Evolutionary conservation across 495 filamentous ascomycete genomes (phyloP), one percentile per base, ranked within the genome.

Genomic region (Physcia stellaris): DNA sequence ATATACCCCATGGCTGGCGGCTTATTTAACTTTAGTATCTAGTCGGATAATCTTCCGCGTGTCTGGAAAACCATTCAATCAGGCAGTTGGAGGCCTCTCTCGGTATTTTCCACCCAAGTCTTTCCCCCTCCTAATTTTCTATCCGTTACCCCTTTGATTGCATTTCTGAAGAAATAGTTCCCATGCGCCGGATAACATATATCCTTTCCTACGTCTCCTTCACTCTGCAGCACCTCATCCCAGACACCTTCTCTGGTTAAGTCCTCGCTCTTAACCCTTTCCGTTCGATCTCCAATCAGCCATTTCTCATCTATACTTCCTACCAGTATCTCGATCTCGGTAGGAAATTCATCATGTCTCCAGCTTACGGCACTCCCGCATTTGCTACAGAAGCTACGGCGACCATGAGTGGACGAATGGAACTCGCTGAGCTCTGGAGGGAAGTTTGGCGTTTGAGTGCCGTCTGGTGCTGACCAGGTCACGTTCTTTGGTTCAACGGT

Each of bases 231-330:
- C 6, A 32, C 37, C 26, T 32, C 15, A n/a, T 40, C 37, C 6
- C 24, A 40, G 16, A 11, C 15, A 4, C 27, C 27, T 32, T 17
- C 17, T 16, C 32, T 19, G 3, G 37, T 22, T 28, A 40, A 40
- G 19, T 28, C 32, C 28, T 32, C 13, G 13, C 37, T 40, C 15
- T 23, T 21, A 6, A 40, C 37, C 37, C 28, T 30, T n/a, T 29
- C 28, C 13, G 37, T 32, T 17, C 37, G 24, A 22, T 46, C 41
- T 10, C 56, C 56, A 29, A 52, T 40, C 23, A 61, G 41, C 12
- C 49, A 54, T 16, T 58, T 55, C 41, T 57, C 56, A 36, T 61
- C 58, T 9, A 61, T 24, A 9, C 46, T 53, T 1, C 56, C 58
- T 1, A 54, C 31, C 18, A 51, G 47, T 12, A 61, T 41, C 35